Conservation (phyloP, 495 filamentous ascomycete genomes). For the Pseudevernia furfuracea region DNA sequence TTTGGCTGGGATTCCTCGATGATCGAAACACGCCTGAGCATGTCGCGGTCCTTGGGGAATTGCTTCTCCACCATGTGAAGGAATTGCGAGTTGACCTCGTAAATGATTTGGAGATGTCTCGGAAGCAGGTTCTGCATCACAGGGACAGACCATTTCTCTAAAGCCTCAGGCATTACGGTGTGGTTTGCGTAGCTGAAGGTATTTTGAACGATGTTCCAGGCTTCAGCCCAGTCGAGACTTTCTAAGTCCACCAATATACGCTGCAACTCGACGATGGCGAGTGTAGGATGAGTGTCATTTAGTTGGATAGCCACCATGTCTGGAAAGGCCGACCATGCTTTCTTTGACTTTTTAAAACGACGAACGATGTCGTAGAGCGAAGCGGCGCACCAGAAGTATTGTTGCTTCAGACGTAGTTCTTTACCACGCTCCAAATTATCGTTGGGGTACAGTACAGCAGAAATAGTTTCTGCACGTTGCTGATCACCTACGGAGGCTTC, state of each 20-base stretch:
- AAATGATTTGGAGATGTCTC: slow-evolving; percentile 94
- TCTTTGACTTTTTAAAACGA: slow-evolving; percentile 92
- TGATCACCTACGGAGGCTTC: slow-evolving; percentile 95
- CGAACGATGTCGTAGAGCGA: slow-evolving; percentile 93
- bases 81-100: slow-evolving; percentile 95
- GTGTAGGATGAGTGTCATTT: slow-evolving; percentile 94
- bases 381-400: slow-evolving; percentile 99
- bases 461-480: slow-evolving; percentile 94
- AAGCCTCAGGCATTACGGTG: slow-evolving; percentile 90
- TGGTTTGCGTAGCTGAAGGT: slow-evolving; percentile 97
- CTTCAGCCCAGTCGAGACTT: slow-evolving; percentile 86
- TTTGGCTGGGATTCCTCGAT: slow-evolving; percentile 97
- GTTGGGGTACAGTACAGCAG: slow-evolving; percentile 93
- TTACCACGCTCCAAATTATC: slow-evolving; percentile 95
- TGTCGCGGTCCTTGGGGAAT: slow-evolving; percentile 82
- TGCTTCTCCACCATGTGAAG: slow-evolving; percentile 78
- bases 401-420: slow-evolving; percentile 94
- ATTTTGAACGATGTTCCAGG: slow-evolving; percentile 70
- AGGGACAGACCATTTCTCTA: slow-evolving; percentile 98
- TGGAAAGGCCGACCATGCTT: slow-evolving; percentile 84
- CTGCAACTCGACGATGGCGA: slow-evolving; percentile 91
- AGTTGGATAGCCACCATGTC: slow-evolving; percentile 96
- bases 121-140: slow-evolving; percentile 87
- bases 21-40: slow-evolving; percentile 80
- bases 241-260: slow-evolving; percentile 86